Conservation (phyloP, 148 eudicot species). For the Arbutus unedo region DNA sequence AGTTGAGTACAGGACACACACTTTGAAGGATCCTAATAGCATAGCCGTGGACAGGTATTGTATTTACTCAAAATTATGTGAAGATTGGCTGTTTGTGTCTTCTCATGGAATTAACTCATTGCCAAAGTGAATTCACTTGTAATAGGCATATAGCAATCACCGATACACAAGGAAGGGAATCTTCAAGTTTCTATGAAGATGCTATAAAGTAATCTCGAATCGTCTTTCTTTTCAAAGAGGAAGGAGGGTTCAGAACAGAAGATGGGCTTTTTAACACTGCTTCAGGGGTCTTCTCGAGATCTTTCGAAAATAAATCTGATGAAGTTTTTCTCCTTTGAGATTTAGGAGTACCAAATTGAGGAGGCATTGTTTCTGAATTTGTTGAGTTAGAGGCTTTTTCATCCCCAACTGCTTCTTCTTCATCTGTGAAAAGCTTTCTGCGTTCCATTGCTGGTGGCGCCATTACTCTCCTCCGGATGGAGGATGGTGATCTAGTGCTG, state of each 20-base stretch:
- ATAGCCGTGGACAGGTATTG: background rate
- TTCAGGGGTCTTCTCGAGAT: constrained; percentile 62
- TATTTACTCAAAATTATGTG: background rate
- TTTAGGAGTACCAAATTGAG: constrained; percentile 56
- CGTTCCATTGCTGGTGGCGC: constrained; percentile 39
- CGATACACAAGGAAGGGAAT: background rate
- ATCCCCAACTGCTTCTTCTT: constrained; percentile 16
- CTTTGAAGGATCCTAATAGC: no score
- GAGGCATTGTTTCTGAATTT: constrained; percentile 32
- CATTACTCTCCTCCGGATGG: constrained; percentile 50
- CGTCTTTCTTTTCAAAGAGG: constrained; percentile 79
- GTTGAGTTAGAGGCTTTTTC: constrained; percentile 24
- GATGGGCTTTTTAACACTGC: constrained; percentile 68
- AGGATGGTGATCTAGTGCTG: constrained; percentile 52
- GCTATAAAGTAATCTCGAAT: constrained; percentile 68
- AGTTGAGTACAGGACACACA: no score
- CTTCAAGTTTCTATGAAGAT: constrained; percentile 13
- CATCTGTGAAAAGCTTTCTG: constrained; percentile 40
- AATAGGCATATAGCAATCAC: background rate
- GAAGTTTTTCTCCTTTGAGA: constrained; percentile 31
- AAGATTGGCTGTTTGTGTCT: background rate
- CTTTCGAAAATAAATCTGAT: constrained; percentile 28
- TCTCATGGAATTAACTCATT: constrained; percentile 1
- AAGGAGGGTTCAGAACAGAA: constrained; percentile 75
- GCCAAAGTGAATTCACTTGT: background rate